phyloP scores from a whole-genome alignment of 345 rosid genomes.

The Linum lewisii region DNA sequence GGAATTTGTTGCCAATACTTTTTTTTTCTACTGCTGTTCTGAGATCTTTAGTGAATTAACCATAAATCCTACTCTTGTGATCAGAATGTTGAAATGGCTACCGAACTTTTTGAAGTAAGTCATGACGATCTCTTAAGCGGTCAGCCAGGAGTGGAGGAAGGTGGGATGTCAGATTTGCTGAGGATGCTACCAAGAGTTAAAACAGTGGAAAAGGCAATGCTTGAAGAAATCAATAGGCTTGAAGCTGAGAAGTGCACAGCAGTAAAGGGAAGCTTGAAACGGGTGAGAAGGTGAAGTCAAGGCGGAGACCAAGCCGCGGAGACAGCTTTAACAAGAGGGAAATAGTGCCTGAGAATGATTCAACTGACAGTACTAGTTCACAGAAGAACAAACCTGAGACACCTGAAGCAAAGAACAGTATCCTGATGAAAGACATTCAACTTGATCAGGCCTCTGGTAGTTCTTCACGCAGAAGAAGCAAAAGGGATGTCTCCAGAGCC shows the following conservation, averaged over 20 bases:
- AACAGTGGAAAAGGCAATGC: conserved; percentile 31
- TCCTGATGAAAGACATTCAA: conserved; percentile 25
- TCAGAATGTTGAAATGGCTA: conserved; percentile 21
- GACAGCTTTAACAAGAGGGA: conserved; percentile 22
- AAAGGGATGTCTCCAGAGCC: conserved; percentile 4
- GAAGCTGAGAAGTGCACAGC: conserved; percentile 33
- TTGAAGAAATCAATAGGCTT: conserved; percentile 11
- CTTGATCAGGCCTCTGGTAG: conserved; percentile 21
- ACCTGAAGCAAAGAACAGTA: not conserved
- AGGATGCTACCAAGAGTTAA: conserved; percentile 39
- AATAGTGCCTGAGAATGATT: conserved; percentile 21
- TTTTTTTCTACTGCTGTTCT: too few relatives aligned
- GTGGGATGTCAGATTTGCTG: conserved; percentile 42
- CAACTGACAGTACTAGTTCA: conserved; percentile 17
- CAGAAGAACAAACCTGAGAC: not conserved
- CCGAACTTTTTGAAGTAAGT: conserved; percentile 17
- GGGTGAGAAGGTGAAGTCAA: conserved; percentile 21
- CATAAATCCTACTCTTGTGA: conserved; percentile 7
- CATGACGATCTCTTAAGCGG: conserved; percentile 22
- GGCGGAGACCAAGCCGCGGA: conserved; percentile 15
- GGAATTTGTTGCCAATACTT: too few relatives aligned
- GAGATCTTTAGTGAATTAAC: not conserved
- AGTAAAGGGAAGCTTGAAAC: conserved; percentile 34
- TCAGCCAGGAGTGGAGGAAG: conserved; percentile 18
- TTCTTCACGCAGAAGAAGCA: conserved; percentile 13